A percentile compares a stretch with the other conserved stretches of the same genome.
phyloP scores from a whole-genome alignment of 768 basidiomycete genomes.

The Xanthoconium purpureum region DNA sequence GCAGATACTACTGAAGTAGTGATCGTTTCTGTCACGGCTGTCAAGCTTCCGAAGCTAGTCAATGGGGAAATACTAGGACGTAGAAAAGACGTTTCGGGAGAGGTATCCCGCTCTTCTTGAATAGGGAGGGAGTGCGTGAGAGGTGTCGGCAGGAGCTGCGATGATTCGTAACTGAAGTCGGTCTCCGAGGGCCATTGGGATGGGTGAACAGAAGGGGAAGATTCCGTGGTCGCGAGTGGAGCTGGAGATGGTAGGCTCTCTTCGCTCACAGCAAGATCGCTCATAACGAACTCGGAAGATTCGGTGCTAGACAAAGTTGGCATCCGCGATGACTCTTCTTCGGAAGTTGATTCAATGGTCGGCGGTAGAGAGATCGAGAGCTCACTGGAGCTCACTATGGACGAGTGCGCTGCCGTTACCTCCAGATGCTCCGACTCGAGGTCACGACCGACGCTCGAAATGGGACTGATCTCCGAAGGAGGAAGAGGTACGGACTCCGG shows the following conservation, averaged over 20 bases:
- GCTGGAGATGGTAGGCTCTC: conserved; percentile 31
- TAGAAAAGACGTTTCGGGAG: conserved; percentile 73
- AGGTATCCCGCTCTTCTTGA: conserved; percentile 59
- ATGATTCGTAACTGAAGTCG: conserved; percentile 72
- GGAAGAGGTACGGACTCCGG: conserved; percentile 40
- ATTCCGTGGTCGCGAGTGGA: conserved; percentile 35
- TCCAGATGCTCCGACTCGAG: conserved; percentile 21
- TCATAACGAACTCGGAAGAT: conserved; percentile 35
- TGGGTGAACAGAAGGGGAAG: conserved; percentile 39
- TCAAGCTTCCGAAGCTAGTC: conserved; percentile 31
- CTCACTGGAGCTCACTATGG: conserved; percentile 22
- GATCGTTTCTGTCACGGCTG: conserved; percentile 35
- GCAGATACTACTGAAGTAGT: conserved; percentile 22
- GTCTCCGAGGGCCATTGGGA: conserved; percentile 62
- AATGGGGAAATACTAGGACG: conserved; percentile 51
- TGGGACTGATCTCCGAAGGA: conserved; percentile 32
- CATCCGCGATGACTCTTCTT: conserved; percentile 28
- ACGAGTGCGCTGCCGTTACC: conserved; percentile 2
- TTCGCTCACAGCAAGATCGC: conserved; percentile 29
- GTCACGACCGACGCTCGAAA: conserved; percentile 21
- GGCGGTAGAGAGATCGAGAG: conserved; percentile 28
- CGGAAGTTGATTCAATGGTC: conserved; percentile 33
- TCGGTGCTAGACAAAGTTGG: conserved; percentile 43
- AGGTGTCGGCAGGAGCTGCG: conserved; percentile 69
- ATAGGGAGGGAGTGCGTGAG: conserved; percentile 49